Evolutionary conservation across 2,329 filamentous ascomycete species (phyloP), one percentile per base, ranked within the genome.

Genomic region (Microsporum ferrugineum): DNA sequence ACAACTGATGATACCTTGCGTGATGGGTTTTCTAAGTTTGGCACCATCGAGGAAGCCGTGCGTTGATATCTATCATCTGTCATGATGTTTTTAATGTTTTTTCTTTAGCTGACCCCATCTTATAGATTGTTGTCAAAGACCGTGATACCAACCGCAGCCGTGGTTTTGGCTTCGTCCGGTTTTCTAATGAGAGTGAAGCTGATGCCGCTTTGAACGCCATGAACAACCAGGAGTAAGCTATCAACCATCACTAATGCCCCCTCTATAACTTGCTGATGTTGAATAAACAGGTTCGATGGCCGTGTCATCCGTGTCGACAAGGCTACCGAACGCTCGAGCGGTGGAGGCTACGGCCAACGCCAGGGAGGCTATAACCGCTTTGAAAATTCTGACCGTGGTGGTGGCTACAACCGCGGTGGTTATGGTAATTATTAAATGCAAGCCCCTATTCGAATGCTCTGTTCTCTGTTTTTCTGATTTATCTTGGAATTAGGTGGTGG

Each of bases 161-260:
- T 75, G 94, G 94, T 63, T 99, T 97, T 75, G 94, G 94, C 56
- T 97, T 97, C 75, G 92, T 99, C 65, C 88, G 91, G 69, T 99
- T 92, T 77, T 78, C 84, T 58, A 73, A 63, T 57, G 73, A 75
- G 3, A 66, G 61, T 14, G 76, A 78, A 58, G 76, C 77, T 5
- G 73, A 78, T 38, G 68, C 70, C 36, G 77, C 77, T 5, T 72
- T 76, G 67, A 66, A 66, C 27, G 70, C 66, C 5, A 77, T 78
- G 77, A 77, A 76, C 68, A 77, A 77, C 67, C 72, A 75, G 61
- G 91, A 96, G 92, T 96, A 82, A 76, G 88, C 66, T 57, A 60
- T 60, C 58, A 23, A 23, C 17, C 17, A 23, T 23, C 17, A 23
- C 17, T 5, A 5, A 12, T 43, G 39, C 8, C 14, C 39, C 12